Conservation (phyloP, 345 rosid genomes). For the Sonneratia alba region DNA sequence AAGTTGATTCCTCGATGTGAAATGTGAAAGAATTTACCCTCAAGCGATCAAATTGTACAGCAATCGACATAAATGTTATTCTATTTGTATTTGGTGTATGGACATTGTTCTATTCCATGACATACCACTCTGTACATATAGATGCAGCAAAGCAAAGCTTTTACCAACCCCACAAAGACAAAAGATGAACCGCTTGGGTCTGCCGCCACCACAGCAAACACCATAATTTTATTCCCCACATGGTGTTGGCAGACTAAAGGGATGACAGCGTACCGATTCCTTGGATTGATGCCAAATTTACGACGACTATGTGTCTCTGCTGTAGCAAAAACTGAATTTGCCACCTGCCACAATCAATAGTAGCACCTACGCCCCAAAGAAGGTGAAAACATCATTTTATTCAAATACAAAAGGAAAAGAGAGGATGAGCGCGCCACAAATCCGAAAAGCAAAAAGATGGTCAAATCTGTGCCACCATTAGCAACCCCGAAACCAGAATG, state of each 20-base stretch:
- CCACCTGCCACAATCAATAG: slow-evolving; percentile 40
- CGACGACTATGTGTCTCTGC: slow-evolving; percentile 51
- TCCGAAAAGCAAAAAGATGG: slow-evolving; percentile 48
- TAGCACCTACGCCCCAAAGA: background rate
- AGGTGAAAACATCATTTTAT: background rate
- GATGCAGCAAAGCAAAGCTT: background rate
- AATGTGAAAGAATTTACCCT: background rate
- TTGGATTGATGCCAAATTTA: slow-evolving; percentile 60
- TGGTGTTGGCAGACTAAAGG: slow-evolving; percentile 32
- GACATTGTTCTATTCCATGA: background rate
- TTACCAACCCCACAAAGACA: background rate
- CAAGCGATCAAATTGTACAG: background rate
- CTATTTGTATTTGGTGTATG: background rate
- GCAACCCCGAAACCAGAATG: slow-evolving; percentile 58
- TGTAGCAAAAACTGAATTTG: slow-evolving; percentile 52
- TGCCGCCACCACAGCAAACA: background rate
- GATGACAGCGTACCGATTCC: slow-evolving; percentile 35
- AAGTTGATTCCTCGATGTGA: background rate
- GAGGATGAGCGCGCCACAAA: slow-evolving; percentile 41
- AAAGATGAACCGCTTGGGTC: background rate
- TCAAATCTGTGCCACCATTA: slow-evolving; percentile 62
- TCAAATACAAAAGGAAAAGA: background rate
- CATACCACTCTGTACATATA: background rate
- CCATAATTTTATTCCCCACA: background rate
- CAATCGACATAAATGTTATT: background rate